Base-by-base conservation (phyloP, 2,329 filamentous ascomycete genomes). In the Diplodia corticola region DNA sequence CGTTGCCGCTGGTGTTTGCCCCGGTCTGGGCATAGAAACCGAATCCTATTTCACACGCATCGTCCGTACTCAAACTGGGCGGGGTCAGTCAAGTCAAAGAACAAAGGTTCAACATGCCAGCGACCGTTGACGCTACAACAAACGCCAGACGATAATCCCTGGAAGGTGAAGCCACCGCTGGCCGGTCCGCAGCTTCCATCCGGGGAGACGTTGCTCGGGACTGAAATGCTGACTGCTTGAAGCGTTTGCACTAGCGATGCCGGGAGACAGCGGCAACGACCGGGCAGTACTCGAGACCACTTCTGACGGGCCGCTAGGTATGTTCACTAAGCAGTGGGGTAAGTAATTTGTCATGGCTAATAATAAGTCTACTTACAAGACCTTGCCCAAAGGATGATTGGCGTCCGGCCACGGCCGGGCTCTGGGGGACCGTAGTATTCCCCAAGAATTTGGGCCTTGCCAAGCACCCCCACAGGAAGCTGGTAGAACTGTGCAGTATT, bases 401-500 rank as follows among this genome's bases (percentile, higher is more conserved):
- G 67, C 28, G 68, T 69, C 73, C 73, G 76, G 20, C 68, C 69
- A 26, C 69, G 64, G 10, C 66, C 40, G 3, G 71, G 67, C 22
- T 70, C 68, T 59, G 71, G 68, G 1, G 67, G 64, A 2, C 75
- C 74, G 24, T 70, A 68, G 37, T 77, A 72, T 10, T 72, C 71
- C 9, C 70, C 73, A 37, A 76, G 54, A 35, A 77, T 70, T 33
- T 71, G 68, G 2, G 71, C 71, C 33, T 72, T 73, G 12, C 72
- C 71, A 15, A 72, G 63, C 17, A 71, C 57, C 35, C 63, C 69
- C 1, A 71, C 64, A n/a, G 72, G 72, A 12, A 68, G 65, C 50
- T 71, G 72, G 67, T 71, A 78, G 64, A 78, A 77, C 26, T 72
- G 68, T 15, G 75, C 75, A 12, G 70, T 68, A 9, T 72, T 73